These are phyloP conservation scores for Podospora appendiculata DNA, from an alignment of 495 filamentous ascomycete genomes.

Conservation along the genomic window DNA sequence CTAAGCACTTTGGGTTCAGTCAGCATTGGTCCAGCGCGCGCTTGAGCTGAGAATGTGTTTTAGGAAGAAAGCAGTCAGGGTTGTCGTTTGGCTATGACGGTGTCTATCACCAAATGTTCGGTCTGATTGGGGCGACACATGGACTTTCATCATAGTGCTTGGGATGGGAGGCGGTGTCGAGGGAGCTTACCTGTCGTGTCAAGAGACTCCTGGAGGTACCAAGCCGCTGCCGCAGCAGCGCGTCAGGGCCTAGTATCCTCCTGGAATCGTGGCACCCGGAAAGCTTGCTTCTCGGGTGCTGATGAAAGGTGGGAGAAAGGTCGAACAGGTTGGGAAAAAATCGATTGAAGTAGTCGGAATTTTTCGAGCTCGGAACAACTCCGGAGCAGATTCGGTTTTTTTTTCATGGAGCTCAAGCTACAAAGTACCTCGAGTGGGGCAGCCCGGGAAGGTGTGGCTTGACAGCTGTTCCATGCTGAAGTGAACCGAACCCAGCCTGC, in stretches of 20 bases:
- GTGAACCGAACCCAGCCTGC: too few relatives aligned
- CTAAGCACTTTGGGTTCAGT: constrained; percentile 1
- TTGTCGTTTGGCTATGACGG: constrained; percentile 84
- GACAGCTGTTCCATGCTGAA: too few relatives aligned
- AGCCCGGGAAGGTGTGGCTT: too few relatives aligned
- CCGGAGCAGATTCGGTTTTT: not conserved
- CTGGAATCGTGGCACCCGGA: not conserved
- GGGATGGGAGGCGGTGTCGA: constrained; percentile 2
- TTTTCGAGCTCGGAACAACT: not conserved
- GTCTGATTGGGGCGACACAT: constrained; percentile 91
- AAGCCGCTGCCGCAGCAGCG: too few relatives aligned
- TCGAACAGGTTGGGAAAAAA: not conserved
- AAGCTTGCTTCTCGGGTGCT: constrained; percentile 20
- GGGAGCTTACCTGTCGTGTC: constrained; percentile 20
- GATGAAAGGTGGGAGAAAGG: not conserved
- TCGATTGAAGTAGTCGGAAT: not conserved
- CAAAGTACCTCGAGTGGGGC: too few relatives aligned
- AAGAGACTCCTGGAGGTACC: too few relatives aligned
- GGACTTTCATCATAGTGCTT: constrained; percentile 67
- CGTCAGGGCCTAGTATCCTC: too few relatives aligned
- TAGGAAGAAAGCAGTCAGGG: constrained; percentile 44
- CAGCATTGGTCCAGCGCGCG: too few relatives aligned
- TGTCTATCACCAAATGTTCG: constrained; percentile 73
- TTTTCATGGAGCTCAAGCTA: not conserved
- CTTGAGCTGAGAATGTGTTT: too few relatives aligned